A percentile compares a stretch with the other conserved stretches of the same genome.
Evolutionary conservation across 345 rosid genomes (phyloP).

Genomic region (Pistacia vera): DNA sequence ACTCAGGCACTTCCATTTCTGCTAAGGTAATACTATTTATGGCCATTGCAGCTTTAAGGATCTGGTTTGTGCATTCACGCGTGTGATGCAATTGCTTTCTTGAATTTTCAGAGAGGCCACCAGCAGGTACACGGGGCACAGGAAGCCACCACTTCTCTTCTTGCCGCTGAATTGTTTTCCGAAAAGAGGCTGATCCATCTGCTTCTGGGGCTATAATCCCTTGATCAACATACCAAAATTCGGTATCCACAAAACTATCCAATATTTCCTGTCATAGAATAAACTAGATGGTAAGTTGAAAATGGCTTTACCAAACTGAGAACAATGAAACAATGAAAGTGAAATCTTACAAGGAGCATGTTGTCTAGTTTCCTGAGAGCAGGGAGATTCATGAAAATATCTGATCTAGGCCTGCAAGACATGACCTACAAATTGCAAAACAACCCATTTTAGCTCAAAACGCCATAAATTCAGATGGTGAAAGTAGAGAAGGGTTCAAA

Average conservation of each 20-base stretch:
- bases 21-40: constrained; percentile 68
- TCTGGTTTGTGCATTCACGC: constrained; percentile 79
- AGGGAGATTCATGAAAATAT: constrained; percentile 83
- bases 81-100: constrained; percentile 77
- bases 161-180: constrained; percentile 74
- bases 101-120: constrained; percentile 77
- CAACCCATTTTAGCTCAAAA: not conserved
- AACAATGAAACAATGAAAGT: not conserved
- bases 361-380: constrained; percentile 88
- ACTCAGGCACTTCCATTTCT: constrained; percentile 94
- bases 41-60: constrained; percentile 95
- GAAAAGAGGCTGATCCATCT: constrained; percentile 87
- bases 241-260: constrained; percentile 71
- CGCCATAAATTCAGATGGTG: not conserved
- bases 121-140: constrained; percentile 84
- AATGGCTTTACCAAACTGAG: not conserved
- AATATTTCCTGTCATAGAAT: constrained; percentile 60
- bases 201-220: constrained; percentile 77
- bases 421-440: constrained; percentile 55
- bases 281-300: constrained; percentile 1
- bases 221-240: constrained; percentile 97
- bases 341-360: constrained; percentile 83
- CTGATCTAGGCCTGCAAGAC: constrained; percentile 92
- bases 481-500: not conserved
- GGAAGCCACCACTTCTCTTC: constrained; percentile 99